Percentiles rank a stretch among this genome's conserved stretches.
Evolutionary conservation across 2,329 filamentous ascomycete species (phyloP).

Genomic region (Lasiodiplodia sp.): DNA sequence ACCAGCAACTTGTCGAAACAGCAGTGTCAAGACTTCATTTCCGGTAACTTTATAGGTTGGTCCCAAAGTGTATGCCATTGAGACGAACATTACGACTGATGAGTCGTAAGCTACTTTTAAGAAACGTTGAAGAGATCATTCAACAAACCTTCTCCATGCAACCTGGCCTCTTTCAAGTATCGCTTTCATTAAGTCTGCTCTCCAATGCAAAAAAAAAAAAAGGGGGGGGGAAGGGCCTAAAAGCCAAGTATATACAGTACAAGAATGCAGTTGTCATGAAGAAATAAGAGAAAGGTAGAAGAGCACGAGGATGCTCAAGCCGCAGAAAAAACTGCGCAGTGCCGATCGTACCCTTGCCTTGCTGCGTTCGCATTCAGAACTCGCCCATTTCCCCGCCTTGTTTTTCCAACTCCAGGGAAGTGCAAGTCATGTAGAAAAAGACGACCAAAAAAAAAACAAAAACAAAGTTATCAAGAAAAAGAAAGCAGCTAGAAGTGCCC

Average conservation of each 20-base stretch:
- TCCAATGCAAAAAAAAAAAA: background rate
- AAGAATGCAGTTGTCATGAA: background rate
- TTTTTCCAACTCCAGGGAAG: slow-evolving; percentile 26
- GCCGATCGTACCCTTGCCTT: background rate
- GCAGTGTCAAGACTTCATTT: too few relatives aligned
- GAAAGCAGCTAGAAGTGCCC: background rate
- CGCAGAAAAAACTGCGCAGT: background rate
- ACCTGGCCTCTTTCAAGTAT: background rate
- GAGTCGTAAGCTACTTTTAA: too few relatives aligned
- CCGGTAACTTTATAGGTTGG: too few relatives aligned
- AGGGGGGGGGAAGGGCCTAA: background rate
- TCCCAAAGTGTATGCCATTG: too few relatives aligned
- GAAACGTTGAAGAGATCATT: too few relatives aligned
- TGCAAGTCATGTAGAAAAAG: slow-evolving; percentile 3
- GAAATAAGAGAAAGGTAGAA: background rate
- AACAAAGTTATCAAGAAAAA: background rate
- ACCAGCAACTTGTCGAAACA: too few relatives aligned
- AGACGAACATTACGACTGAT: too few relatives aligned
- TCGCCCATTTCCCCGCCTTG: background rate
- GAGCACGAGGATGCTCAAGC: background rate
- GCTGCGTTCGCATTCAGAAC: background rate
- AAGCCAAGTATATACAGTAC: background rate
- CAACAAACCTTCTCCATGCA: too few relatives aligned
- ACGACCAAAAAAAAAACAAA: background rate
- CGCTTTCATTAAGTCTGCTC: background rate